phyloP scores from a whole-genome alignment of 495 filamentous ascomycete genomes.

The Pyrenula aspistea region DNA sequence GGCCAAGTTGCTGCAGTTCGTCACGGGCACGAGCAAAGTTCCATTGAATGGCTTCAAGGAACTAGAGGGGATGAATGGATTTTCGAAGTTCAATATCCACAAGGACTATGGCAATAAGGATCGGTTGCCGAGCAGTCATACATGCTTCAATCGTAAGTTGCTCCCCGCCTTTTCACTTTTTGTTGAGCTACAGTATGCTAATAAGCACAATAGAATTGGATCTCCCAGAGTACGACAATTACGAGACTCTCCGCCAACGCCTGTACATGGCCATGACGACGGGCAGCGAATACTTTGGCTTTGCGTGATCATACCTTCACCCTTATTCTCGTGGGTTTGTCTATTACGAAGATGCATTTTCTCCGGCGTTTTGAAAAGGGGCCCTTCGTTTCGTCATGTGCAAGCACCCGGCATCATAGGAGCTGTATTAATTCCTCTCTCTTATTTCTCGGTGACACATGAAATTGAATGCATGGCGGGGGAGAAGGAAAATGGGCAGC shows the following conservation, averaged over 20 bases:
- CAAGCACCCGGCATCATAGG: background rate
- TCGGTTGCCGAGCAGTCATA: constrained; percentile 89
- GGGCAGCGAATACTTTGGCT: constrained; percentile 96
- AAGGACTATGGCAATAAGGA: constrained; percentile 98
- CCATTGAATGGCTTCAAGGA: constrained; percentile 98
- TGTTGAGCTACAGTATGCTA: too few species aligned
- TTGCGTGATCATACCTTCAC: constrained; percentile 44
- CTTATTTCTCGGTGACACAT: background rate
- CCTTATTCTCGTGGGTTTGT: background rate
- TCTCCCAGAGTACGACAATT: constrained; percentile 95
- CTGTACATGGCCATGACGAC: constrained; percentile 90
- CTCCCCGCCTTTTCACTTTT: background rate
- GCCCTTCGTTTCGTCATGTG: background rate
- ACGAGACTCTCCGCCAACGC: constrained; percentile 77
- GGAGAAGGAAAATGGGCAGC: background rate
- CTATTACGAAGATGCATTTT: background rate
- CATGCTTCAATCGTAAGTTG: constrained; percentile 97
- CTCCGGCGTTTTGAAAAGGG: background rate
- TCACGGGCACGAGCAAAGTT: constrained; percentile 96
- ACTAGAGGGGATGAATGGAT: constrained; percentile 97
- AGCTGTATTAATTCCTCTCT: background rate
- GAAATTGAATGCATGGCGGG: background rate
- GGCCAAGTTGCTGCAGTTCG: constrained; percentile 94
- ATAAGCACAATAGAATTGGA: constrained; percentile 67
- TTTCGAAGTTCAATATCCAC: constrained; percentile 97